These are phyloP conservation scores for Leptodontidium sp. DNA, from an alignment of 2,329 filamentous ascomycete genomes.

Conservation along the genomic window DNA sequence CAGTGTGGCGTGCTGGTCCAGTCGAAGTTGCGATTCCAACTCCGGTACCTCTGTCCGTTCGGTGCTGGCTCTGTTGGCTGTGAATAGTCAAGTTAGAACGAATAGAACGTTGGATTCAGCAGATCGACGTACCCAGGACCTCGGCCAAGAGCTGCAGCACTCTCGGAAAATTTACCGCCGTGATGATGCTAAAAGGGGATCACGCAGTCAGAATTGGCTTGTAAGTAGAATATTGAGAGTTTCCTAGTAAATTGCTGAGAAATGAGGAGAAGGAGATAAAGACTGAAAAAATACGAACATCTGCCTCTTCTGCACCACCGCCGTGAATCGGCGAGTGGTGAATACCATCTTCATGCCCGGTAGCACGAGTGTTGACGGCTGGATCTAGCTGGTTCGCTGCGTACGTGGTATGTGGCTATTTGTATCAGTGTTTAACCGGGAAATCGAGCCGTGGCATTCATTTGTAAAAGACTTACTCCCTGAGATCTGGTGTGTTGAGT, in stretches of 20 bases:
- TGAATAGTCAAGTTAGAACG: not conserved
- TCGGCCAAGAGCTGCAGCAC: slow-evolving; percentile 19
- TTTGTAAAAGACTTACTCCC: not conserved
- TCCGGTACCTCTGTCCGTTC: slow-evolving; percentile 3
- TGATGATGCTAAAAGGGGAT: slow-evolving; percentile 27
- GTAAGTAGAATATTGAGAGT: no score
- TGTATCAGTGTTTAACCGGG: not conserved
- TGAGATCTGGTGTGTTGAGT: not conserved
- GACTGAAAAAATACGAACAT: not conserved
- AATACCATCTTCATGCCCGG: slow-evolving; percentile 33
- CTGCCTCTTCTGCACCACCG: slow-evolving; percentile 42
- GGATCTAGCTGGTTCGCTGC: slow-evolving; percentile 45
- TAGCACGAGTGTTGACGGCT: slow-evolving; percentile 27
- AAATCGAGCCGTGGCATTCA: not conserved
- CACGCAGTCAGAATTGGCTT: no score
- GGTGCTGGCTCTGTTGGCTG: slow-evolving; percentile 20
- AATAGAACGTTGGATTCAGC: not conserved
- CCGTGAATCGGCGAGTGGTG: slow-evolving; percentile 35
- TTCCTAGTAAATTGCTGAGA: no score
- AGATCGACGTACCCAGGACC: slow-evolving; percentile 13
- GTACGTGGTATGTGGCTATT: slow-evolving; percentile 42
- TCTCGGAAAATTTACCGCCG: slow-evolving; percentile 13
- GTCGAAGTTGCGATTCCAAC: not conserved
- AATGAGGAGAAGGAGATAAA: no score
- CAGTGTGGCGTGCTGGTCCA: slow-evolving; percentile 21